These are phyloP conservation scores for Yamadazyma triangularis DNA, from an alignment of 1,139 yeast species.

Conservation along the genomic window DNA sequence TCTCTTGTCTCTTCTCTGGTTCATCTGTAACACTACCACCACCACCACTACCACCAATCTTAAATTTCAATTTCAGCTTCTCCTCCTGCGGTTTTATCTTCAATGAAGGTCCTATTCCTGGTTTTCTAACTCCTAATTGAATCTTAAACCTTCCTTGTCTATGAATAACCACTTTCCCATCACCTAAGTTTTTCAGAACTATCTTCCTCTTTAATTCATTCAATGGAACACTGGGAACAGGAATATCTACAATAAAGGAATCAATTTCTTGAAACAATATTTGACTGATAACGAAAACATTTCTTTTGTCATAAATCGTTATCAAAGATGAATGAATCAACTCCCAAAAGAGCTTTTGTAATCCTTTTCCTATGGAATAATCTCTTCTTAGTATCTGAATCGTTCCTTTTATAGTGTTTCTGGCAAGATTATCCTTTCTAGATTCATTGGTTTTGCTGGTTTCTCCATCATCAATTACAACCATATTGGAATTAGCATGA, in stretches of 20 bases:
- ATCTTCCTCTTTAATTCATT: slow-evolving; percentile 56
- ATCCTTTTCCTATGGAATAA: slow-evolving; percentile 58
- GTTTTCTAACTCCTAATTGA: slow-evolving; percentile 25
- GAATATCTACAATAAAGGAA: slow-evolving; percentile 54
- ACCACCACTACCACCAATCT: slow-evolving; percentile 9
- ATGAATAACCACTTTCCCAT: slow-evolving; percentile 40
- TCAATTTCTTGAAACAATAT: slow-evolving; percentile 65
- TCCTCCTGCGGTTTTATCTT: slow-evolving; percentile 4
- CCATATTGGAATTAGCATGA: slow-evolving; percentile 27
- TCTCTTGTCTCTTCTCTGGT: no score
- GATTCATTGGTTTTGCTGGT: no score
- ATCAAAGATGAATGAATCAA: slow-evolving; percentile 59
- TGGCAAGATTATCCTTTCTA: slow-evolving; percentile 38
- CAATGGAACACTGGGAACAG: slow-evolving; percentile 52
- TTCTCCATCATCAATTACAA: slow-evolving; percentile 47
- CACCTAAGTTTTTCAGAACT: slow-evolving; percentile 49
- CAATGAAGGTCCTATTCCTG: background rate
- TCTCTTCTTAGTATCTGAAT: slow-evolving; percentile 63
- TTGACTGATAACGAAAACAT: slow-evolving; percentile 60
- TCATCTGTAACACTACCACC: no score
- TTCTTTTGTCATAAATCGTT: slow-evolving; percentile 57
- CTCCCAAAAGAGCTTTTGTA: slow-evolving; percentile 63
- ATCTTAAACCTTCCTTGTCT: slow-evolving; percentile 46
- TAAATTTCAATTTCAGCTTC: slow-evolving; percentile 21
- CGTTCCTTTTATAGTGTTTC: slow-evolving; percentile 56